phyloP scores from a whole-genome alignment of 345 rosid genomes.

The Stellera chamaejasme region DNA sequence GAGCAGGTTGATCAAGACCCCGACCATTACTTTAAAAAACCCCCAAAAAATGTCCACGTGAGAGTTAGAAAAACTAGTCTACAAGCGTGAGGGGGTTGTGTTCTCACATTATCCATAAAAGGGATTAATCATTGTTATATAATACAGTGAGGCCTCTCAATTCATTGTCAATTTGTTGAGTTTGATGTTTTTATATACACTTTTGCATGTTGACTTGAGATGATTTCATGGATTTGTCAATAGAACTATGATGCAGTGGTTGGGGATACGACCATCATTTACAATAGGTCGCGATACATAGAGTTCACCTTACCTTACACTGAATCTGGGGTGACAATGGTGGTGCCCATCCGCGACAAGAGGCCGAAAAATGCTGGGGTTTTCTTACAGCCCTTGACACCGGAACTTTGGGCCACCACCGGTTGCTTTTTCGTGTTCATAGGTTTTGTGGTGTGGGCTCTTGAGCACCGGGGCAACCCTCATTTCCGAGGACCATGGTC shows the following conservation, averaged over 20 bases:
- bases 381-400: slow-evolving; percentile 18
- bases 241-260: slow-evolving; percentile 20
- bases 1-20: too few species aligned
- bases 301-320: slow-evolving; percentile 23
- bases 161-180: too few species aligned
- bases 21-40: too few species aligned
- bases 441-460: slow-evolving; percentile 9
- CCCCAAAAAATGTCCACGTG: too few species aligned
- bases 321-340: slow-evolving; percentile 18
- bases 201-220: too few species aligned
- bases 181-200: too few species aligned
- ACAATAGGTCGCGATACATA: slow-evolving; percentile 9
- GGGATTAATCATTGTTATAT: too few species aligned
- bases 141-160: too few species aligned
- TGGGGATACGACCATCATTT: slow-evolving; percentile 17
- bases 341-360: slow-evolving; percentile 3
- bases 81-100: too few species aligned
- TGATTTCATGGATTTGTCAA: neutral
- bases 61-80: too few species aligned
- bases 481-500: slow-evolving; percentile 1
- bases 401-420: slow-evolving; percentile 18
- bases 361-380: slow-evolving; percentile 5
- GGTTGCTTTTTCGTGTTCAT: slow-evolving; percentile 10
- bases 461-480: slow-evolving; percentile 8
- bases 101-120: too few species aligned